phyloP scores from a whole-genome alignment of 805 yeast species.

The Metschnikowia noctiluminum region DNA sequence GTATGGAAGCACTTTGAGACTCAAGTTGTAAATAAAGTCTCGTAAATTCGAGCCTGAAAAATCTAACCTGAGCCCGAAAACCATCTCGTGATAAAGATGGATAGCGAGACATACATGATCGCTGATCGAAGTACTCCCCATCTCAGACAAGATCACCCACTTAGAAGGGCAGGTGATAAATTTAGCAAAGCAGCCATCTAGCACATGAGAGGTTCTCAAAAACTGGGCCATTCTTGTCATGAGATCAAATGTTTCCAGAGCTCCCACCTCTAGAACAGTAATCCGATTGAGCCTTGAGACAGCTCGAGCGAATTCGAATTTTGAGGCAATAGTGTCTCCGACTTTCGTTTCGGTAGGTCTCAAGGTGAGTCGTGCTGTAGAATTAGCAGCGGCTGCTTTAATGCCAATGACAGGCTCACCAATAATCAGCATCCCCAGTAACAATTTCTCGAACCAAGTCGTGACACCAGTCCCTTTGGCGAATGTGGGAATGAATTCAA shows the following conservation, averaged over 20 bases:
- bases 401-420: constrained; percentile 54
- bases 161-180: constrained; percentile 19
- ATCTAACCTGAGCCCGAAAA: constrained; percentile 24
- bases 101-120: constrained; percentile 27
- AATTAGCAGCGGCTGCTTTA: constrained; percentile 13
- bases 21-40: constrained; percentile 9
- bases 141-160: constrained; percentile 19
- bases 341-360: constrained; percentile 1
- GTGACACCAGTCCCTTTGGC: constrained; percentile 19
- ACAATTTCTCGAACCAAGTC: constrained; percentile 50
- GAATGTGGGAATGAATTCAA: constrained; percentile 45
- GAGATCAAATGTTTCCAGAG: constrained; percentile 29
- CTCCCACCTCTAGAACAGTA: constrained; percentile 23
- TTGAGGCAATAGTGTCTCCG: constrained; percentile 24
- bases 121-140: constrained; percentile 4
- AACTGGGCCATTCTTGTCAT: constrained; percentile 46
- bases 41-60: constrained; percentile 11
- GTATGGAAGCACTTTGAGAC: constrained; percentile 1
- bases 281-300: constrained; percentile 36
- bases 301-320: constrained; percentile 47
- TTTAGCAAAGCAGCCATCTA: constrained; percentile 11
- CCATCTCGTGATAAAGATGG: constrained; percentile 33
- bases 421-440: constrained; percentile 45
- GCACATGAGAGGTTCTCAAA: constrained; percentile 15
- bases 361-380: constrained; percentile 1